Conservation (phyloP, 805 yeast species). For the Candida xyloterini region DNA sequence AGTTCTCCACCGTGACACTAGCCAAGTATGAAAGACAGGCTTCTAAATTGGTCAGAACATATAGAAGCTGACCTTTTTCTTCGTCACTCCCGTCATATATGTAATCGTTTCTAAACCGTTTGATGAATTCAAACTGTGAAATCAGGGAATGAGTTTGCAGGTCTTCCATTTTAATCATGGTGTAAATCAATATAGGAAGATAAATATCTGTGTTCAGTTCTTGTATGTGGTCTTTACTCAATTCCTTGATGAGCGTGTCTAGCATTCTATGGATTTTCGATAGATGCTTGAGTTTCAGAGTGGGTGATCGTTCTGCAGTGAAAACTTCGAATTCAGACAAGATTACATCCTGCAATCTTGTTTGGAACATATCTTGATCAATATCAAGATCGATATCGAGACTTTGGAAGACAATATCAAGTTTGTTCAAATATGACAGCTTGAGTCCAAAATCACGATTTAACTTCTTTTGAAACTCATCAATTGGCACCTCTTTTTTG, state of each 20-base stretch:
- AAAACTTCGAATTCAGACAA: slow-evolving; percentile 32
- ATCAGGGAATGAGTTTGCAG: slow-evolving; percentile 29
- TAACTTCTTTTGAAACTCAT: slow-evolving; percentile 29
- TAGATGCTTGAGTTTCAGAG: slow-evolving; percentile 32
- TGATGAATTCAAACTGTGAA: slow-evolving; percentile 33
- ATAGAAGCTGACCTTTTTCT: slow-evolving; percentile 33
- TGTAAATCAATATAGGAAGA: slow-evolving; percentile 34
- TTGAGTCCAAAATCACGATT: slow-evolving; percentile 28
- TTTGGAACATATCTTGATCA: slow-evolving; percentile 24
- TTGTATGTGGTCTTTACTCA: slow-evolving; percentile 11
- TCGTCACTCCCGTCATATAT: slow-evolving; percentile 28
- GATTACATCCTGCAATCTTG: slow-evolving; percentile 22
- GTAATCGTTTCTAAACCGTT: slow-evolving; percentile 31
- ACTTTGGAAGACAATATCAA: slow-evolving; percentile 24
- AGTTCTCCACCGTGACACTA: slow-evolving; percentile 32
- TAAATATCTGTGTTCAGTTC: slow-evolving; percentile 34
- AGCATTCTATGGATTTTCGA: slow-evolving; percentile 30
- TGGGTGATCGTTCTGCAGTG: slow-evolving; percentile 34
- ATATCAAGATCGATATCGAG: slow-evolving; percentile 32
- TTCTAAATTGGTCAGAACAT: slow-evolving; percentile 36
- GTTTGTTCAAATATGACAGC: slow-evolving; percentile 23
- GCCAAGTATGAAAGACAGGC: slow-evolving; percentile 35
- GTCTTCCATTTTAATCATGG: slow-evolving; percentile 31
- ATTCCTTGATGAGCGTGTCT: slow-evolving; percentile 23
- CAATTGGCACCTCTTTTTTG: slow-evolving; percentile 27